A percentile compares a stretch with the other conserved stretches of the same genome.
Conservation (phyloP, 108 stramenopile genomes). For the Nitzschia inconspicua region DNA sequence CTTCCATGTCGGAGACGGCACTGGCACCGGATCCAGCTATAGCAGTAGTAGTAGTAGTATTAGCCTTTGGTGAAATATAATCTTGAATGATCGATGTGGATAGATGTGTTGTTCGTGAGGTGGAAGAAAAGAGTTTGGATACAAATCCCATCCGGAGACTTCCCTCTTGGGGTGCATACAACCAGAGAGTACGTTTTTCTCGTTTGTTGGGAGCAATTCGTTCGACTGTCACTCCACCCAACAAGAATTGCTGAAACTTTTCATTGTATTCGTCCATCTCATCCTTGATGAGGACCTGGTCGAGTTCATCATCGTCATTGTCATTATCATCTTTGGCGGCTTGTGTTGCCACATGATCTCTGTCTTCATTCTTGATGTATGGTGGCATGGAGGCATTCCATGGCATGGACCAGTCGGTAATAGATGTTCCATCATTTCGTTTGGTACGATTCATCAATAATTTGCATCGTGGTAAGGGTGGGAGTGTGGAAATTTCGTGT, state of each 20-base stretch:
- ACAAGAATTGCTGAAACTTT: slow-evolving; percentile 75
- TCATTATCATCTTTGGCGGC: slow-evolving; percentile 29
- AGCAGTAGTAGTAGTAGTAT: background rate
- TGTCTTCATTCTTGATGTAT: background rate
- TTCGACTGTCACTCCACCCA: slow-evolving; percentile 75
- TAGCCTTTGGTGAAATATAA: slow-evolving; percentile 3
- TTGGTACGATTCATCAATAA: background rate
- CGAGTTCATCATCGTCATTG: background rate
- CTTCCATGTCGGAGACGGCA: slow-evolving; percentile 9
- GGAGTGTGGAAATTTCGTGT: slow-evolving; percentile 71
- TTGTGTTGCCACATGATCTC: slow-evolving; percentile 6
- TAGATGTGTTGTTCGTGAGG: slow-evolving; percentile 24
- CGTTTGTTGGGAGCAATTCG: slow-evolving; percentile 51
- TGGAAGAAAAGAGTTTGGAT: slow-evolving; percentile 43
- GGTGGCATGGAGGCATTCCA: slow-evolving; percentile 30
- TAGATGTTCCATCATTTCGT: background rate
- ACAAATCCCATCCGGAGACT: slow-evolving; percentile 73
- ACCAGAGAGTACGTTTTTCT: slow-evolving; percentile 76
- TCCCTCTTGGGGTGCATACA: slow-evolving; percentile 28
- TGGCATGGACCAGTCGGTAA: slow-evolving; percentile 44
- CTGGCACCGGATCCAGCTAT: slow-evolving; percentile 10
- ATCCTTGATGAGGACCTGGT: background rate
- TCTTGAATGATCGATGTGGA: slow-evolving; percentile 4
- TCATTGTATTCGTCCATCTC: slow-evolving; percentile 51
- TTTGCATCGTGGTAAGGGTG: slow-evolving; percentile 38